Evolutionary conservation across 352 stramenopile species (phyloP).

Genomic region (Phytopythium sindhum): DNA sequence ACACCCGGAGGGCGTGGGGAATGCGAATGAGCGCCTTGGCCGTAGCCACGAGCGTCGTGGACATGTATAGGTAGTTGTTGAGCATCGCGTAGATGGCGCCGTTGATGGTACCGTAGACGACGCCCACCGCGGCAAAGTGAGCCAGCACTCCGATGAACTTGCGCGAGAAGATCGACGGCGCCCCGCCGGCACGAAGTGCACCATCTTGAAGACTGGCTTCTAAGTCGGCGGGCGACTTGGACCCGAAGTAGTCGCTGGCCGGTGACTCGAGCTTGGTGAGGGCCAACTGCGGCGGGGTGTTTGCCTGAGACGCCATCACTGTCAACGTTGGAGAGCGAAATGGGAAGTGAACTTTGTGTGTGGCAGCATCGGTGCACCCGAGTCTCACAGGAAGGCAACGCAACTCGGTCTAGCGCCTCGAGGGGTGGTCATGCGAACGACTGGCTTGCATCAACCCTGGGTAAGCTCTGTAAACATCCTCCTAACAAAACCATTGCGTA

Average conservation of each 20-base stretch:
- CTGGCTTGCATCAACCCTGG: neutral
- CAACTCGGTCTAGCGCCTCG: neutral
- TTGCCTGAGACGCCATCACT: conserved; percentile 3
- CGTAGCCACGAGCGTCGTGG: conserved; percentile 28
- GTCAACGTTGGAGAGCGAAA: conserved; percentile 6
- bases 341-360: conserved; percentile 6
- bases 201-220: conserved; percentile 13
- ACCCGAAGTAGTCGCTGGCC: conserved; percentile 10
- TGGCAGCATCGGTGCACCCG: too few relatives aligned
- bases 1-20: conserved; percentile 39
- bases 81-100: conserved; percentile 45
- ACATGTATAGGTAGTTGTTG: conserved; percentile 57
- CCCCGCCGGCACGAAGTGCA: conserved; percentile 28
- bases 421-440: neutral
- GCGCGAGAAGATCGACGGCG: conserved; percentile 27
- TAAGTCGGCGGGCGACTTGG: conserved; percentile 17
- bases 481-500: neutral
- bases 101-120: conserved; percentile 33
- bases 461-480: neutral
- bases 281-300: conserved; percentile 8
- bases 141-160: conserved; percentile 34
- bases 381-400: neutral
- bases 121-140: conserved; percentile 28
- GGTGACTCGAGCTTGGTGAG: conserved; percentile 15
- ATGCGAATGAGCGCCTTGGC: conserved; percentile 41